These are phyloP conservation scores for Parastagonospora avenae DNA, from an alignment of 2,329 filamentous ascomycete species.

Conservation along the genomic window DNA sequence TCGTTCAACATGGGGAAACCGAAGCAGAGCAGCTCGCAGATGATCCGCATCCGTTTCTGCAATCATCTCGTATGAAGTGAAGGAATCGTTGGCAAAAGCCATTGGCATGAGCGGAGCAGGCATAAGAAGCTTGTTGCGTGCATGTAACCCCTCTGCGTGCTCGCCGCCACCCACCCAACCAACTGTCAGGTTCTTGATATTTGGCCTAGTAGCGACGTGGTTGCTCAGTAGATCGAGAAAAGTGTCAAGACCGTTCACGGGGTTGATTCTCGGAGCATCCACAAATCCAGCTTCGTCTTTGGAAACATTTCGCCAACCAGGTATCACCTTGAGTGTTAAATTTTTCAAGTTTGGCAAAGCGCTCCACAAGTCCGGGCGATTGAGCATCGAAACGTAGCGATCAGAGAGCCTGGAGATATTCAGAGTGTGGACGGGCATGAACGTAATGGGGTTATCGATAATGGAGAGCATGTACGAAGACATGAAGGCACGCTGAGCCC, in stretches of 20 bases:
- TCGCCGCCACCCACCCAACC: constrained; percentile 73
- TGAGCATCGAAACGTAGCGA: constrained; percentile 62
- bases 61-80: constrained; percentile 8
- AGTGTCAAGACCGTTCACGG: constrained; percentile 57
- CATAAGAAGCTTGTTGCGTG: constrained; percentile 66
- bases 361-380: constrained; percentile 66
- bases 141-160: constrained; percentile 64
- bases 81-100: constrained; percentile 4
- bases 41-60: constrained; percentile 12
- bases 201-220: constrained; percentile 55
- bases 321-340: constrained; percentile 65
- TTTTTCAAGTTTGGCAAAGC: constrained; percentile 60
- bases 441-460: constrained; percentile 63
- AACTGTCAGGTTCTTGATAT: constrained; percentile 65
- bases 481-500: constrained; percentile 71
- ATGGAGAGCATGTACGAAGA: constrained; percentile 70
- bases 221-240: constrained; percentile 60
- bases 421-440: constrained; percentile 62
- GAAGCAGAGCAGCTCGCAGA: constrained; percentile 47
- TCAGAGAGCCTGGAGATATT: constrained; percentile 70
- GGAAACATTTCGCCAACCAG: constrained; percentile 67
- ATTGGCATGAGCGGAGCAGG: constrained; percentile 61
- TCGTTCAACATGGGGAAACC: constrained; percentile 62
- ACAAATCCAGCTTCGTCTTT: constrained; percentile 60
- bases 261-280: constrained; percentile 55